A percentile compares a stretch with the other conserved stretches of the same genome.
phyloP scores from a whole-genome alignment of 768 basidiomycete species.

The Fibroporia radiculosa region DNA sequence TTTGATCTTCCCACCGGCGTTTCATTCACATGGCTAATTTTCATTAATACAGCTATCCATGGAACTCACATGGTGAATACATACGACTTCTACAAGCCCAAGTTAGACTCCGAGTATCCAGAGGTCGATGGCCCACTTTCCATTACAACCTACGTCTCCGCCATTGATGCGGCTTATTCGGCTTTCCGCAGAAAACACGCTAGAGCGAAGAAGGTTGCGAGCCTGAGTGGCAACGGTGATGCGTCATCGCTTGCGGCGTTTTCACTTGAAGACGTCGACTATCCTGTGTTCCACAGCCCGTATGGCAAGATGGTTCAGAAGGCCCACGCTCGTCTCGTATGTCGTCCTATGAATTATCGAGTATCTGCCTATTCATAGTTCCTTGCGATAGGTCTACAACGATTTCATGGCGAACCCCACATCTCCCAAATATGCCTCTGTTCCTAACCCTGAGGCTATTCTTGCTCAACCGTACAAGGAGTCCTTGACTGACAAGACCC shows the following conservation, averaged over 20 bases:
- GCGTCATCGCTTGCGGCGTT: constrained; percentile 42
- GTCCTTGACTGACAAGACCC: constrained; percentile 85
- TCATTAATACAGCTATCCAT: constrained; percentile 68
- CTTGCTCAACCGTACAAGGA: constrained; percentile 59
- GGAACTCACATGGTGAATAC: constrained; percentile 97
- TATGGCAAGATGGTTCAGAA: constrained; percentile 99
- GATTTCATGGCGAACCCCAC: constrained; percentile 83
- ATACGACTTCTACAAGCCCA: constrained; percentile 99
- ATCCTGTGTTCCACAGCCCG: constrained; percentile 92
- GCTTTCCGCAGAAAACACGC: constrained; percentile 78
- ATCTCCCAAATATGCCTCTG: constrained; percentile 56
- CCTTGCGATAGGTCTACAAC: constrained; percentile 48
- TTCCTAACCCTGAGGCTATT: constrained; percentile 65
- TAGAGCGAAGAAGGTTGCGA: constrained; percentile 46
- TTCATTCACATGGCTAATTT: background rate
- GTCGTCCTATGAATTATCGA: constrained; percentile 7
- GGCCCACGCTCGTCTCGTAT: constrained; percentile 79
- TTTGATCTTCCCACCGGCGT: background rate
- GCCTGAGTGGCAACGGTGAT: constrained; percentile 22
- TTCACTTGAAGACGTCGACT: constrained; percentile 82
- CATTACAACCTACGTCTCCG: constrained; percentile 89
- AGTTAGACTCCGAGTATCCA: constrained; percentile 90
- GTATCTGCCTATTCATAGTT: background rate
- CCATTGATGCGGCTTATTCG: constrained; percentile 84
- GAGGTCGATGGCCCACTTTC: constrained; percentile 97